A percentile compares a stretch with the other conserved stretches of the same genome.
These are phyloP conservation scores for Nigrograna mackinnonii DNA, from an alignment of 2,329 filamentous ascomycete species.

Conservation along the genomic window DNA sequence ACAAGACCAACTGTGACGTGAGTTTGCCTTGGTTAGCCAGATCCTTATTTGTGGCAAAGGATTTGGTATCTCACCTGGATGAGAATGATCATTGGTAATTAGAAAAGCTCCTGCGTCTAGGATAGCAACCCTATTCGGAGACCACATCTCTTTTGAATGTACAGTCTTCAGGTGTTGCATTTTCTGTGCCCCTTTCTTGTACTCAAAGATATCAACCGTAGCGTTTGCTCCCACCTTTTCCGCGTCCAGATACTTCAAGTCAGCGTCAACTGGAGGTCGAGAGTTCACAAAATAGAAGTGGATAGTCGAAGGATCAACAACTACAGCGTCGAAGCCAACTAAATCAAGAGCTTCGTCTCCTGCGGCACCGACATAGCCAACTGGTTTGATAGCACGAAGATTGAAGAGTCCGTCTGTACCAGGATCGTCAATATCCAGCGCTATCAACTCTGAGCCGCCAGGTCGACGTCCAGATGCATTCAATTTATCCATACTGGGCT, in stretches of 20 bases:
- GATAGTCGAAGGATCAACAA: slow-evolving; percentile 23
- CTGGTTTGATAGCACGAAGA: slow-evolving; percentile 21
- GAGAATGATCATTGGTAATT: slow-evolving; percentile 31
- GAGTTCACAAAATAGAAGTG: slow-evolving; percentile 33
- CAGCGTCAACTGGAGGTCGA: slow-evolving; percentile 25
- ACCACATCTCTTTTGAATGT: slow-evolving; percentile 17
- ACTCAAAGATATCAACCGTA: slow-evolving; percentile 30
- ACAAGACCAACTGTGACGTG: too few species aligned
- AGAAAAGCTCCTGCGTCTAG: slow-evolving; percentile 22
- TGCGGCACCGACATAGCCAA: slow-evolving; percentile 23
- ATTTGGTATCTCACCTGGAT: slow-evolving; percentile 6
- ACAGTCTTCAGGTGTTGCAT: slow-evolving; percentile 29
- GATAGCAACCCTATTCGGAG: slow-evolving; percentile 26
- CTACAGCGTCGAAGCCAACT: slow-evolving; percentile 29
- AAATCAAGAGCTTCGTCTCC: slow-evolving; percentile 25
- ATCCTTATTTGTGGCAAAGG: background rate
- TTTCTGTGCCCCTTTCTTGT: slow-evolving; percentile 18
- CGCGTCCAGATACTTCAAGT: slow-evolving; percentile 23
- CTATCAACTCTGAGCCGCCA: slow-evolving; percentile 26
- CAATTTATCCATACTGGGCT: slow-evolving; percentile 15
- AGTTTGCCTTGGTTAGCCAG: too few species aligned
- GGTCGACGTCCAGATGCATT: slow-evolving; percentile 25
- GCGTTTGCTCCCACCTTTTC: slow-evolving; percentile 25
- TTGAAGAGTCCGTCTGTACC: slow-evolving; percentile 26
- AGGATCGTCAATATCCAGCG: slow-evolving; percentile 29